These are phyloP conservation scores for Debaryomycetaceae sp. DNA, from an alignment of 1,139 yeast genomes.

Conservation along the genomic window DNA sequence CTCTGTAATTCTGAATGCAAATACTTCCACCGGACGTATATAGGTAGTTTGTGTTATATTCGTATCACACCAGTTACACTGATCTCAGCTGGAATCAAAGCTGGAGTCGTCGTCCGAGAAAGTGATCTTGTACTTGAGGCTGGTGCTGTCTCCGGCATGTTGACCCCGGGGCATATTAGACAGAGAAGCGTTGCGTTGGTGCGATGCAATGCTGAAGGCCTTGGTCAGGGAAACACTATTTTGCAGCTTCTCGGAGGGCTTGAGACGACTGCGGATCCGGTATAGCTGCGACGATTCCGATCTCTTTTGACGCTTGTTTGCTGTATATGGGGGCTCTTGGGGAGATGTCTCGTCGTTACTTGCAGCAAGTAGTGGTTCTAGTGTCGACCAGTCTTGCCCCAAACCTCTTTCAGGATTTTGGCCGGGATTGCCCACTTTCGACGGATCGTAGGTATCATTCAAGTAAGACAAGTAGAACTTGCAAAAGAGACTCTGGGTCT, in stretches of 20 bases:
- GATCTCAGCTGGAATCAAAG: neutral
- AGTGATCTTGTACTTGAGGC: slow-evolving; percentile 2
- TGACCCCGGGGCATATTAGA: neutral
- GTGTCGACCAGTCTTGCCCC: neutral
- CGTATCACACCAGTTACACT: no score
- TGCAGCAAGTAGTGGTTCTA: neutral
- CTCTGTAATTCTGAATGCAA: no score
- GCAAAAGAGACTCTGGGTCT: slow-evolving; percentile 11
- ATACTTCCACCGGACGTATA: no score
- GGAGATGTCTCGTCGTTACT: neutral
- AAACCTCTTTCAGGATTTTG: neutral
- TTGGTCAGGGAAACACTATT: neutral
- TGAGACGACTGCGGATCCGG: neutral
- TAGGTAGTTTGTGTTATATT: no score
- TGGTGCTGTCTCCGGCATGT: neutral
- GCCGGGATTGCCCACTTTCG: neutral
- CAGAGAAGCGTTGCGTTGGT: neutral
- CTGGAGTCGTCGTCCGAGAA: slow-evolving; percentile 5
- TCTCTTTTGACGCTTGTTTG: neutral
- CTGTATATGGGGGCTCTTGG: neutral
- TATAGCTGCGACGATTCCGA: neutral
- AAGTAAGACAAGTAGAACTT: slow-evolving; percentile 12
- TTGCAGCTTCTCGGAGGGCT: neutral
- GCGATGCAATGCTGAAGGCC: neutral
- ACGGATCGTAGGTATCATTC: slow-evolving; percentile 8